Evolutionary conservation across 441 rosid genomes (phyloP).

Genomic region (Sinapis alba): DNA sequence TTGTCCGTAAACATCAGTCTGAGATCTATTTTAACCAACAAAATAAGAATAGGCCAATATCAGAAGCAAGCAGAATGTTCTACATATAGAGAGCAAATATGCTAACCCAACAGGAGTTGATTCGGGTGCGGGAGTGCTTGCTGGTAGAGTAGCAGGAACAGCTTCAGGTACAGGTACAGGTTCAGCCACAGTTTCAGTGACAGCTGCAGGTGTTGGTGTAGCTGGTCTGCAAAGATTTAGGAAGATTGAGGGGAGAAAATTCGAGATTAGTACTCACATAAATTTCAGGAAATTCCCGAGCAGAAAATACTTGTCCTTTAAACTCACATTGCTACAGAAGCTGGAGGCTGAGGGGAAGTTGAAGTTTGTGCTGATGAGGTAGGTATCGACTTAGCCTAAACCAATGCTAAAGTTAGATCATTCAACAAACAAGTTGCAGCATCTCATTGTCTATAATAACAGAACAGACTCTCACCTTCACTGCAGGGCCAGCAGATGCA

Average conservation of each 20-base stretch:
- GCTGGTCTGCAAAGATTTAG: constrained; percentile 26
- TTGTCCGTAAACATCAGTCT: constrained; percentile 66
- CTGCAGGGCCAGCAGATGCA: constrained; percentile 52
- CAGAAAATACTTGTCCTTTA: not conserved
- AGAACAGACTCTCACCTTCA: constrained; percentile 47
- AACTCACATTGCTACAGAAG: constrained; percentile 35
- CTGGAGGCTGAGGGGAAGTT: constrained; percentile 25
- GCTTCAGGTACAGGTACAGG: not conserved
- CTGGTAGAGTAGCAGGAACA: constrained; percentile 15
- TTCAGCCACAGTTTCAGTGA: not conserved
- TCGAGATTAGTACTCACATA: not conserved
- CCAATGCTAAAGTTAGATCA: constrained; percentile 14
- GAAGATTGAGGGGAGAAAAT: not conserved
- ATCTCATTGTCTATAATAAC: not conserved
- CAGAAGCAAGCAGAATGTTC: not conserved
- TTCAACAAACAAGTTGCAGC: constrained; percentile 11
- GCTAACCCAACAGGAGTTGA: constrained; percentile 37
- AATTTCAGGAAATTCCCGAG: not conserved
- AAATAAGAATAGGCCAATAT: constrained; percentile 3
- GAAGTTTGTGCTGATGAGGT: constrained; percentile 32
- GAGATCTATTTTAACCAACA: constrained; percentile 52
- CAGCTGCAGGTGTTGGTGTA: not conserved
- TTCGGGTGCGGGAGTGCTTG: constrained; percentile 43
- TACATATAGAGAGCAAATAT: constrained; percentile 21
- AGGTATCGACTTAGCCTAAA: constrained; percentile 30